These are phyloP conservation scores for Hansenula lynferdii DNA, from an alignment of 1,139 yeast species.

Conservation along the genomic window DNA sequence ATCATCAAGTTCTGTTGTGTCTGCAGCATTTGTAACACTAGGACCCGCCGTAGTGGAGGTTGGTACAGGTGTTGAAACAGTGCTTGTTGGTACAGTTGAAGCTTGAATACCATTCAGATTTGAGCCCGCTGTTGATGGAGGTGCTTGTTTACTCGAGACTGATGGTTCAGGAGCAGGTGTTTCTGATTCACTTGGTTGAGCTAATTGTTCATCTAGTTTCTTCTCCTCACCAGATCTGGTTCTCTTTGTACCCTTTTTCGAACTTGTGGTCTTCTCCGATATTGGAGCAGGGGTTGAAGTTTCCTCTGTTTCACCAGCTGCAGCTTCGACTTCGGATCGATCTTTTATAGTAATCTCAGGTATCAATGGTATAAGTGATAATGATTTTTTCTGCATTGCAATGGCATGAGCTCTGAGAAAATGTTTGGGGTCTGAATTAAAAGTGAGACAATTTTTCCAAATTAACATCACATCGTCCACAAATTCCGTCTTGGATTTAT, in stretches of 20 bases:
- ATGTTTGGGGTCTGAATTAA: conserved; percentile 94
- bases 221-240: conserved; percentile 30
- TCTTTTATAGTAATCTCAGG: conserved; percentile 84
- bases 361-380: conserved; percentile 70
- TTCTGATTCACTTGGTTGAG: conserved; percentile 8
- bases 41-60: conserved; percentile 1
- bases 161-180: conserved; percentile 2
- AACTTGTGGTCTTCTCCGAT: too few species aligned
- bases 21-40: conserved; percentile 5
- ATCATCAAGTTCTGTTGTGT: conserved; percentile 25
- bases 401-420: conserved; percentile 86
- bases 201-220: too few species aligned
- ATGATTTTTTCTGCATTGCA: conserved; percentile 92
- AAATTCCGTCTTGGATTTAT: conserved; percentile 79
- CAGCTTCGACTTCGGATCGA: conserved; percentile 79
- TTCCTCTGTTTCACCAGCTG: conserved; percentile 71
- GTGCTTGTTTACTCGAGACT: too few species aligned
- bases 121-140: conserved; percentile 1
- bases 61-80: conserved; percentile 5
- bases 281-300: conserved; percentile 22
- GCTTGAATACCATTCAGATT: not conserved
- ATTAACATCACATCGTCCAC: conserved; percentile 91
- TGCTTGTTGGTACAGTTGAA: conserved; percentile 2
- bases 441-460: conserved; percentile 91
- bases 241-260: conserved; percentile 29